Evolutionary conservation across 176 grass and related monocot species (phyloP).

Genomic region (Aegilops bicornis): DNA sequence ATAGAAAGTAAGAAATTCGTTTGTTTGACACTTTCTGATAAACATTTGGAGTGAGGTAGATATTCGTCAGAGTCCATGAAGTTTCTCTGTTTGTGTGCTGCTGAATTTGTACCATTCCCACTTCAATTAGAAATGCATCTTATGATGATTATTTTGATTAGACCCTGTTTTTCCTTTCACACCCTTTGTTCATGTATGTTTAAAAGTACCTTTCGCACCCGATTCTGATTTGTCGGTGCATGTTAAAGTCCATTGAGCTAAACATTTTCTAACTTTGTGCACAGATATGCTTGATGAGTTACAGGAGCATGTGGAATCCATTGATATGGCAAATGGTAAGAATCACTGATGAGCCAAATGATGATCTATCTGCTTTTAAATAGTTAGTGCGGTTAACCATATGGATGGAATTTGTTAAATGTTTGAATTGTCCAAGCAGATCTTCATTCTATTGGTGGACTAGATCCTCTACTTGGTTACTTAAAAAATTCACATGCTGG

Average conservation of each 20-base stretch:
- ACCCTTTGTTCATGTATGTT: background rate
- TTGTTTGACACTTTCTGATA: background rate
- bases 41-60: background rate
- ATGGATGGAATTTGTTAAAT: background rate
- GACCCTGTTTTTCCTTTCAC: background rate
- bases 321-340: slow-evolving; percentile 78
- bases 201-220: background rate
- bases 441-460: slow-evolving; percentile 80
- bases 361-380: background rate
- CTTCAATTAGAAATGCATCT: background rate
- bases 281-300: slow-evolving; percentile 77
- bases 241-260: background rate
- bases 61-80: background rate
- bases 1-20: background rate
- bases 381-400: background rate
- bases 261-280: slow-evolving; percentile 9
- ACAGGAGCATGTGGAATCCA: slow-evolving; percentile 77
- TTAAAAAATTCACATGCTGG: slow-evolving; percentile 75
- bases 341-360: background rate
- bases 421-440: slow-evolving; percentile 45
- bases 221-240: background rate
- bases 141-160: background rate
- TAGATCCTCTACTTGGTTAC: slow-evolving; percentile 82
- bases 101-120: background rate
- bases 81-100: background rate